Conservation (phyloP, 2,329 filamentous ascomycete species). For the Dryadomyces quercus-mongolicae region DNA sequence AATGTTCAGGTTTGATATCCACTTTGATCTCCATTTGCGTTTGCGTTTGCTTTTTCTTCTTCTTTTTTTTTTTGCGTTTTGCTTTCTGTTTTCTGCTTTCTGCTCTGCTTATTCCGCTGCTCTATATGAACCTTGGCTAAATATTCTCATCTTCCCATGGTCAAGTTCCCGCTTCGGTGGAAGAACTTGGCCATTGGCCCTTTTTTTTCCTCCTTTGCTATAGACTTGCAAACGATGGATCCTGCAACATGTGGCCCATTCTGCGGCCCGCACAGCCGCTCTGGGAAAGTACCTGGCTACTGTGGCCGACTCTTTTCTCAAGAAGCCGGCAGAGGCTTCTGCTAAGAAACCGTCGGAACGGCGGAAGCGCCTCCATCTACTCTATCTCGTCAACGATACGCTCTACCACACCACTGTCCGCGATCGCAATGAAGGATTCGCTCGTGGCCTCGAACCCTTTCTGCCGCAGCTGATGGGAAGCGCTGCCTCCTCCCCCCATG, state of each 20-base stretch:
- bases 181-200: conserved; percentile 9
- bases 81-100: conserved; percentile 12
- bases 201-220: conserved; percentile 5
- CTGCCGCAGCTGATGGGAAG: conserved; percentile 50
- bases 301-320: conserved; percentile 47
- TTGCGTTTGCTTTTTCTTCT: conserved; percentile 10
- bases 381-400: conserved; percentile 70
- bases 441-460: conserved; percentile 41
- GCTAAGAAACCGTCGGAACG: conserved; percentile 28
- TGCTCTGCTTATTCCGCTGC: no score
- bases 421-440: conserved; percentile 36
- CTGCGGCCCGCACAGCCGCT: conserved; percentile 50
- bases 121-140: conserved; percentile 23
- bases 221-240: conserved; percentile 86
- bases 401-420: conserved; percentile 55
- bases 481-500: conserved; percentile 44
- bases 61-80: conserved; percentile 3
- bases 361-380: conserved; percentile 59
- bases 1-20: conserved; percentile 75
- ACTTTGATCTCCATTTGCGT: conserved; percentile 5
- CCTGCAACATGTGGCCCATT: conserved; percentile 57
- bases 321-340: conserved; percentile 14
- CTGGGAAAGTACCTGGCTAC: conserved; percentile 67
- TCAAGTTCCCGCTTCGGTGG: not conserved
- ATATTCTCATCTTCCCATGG: conserved; percentile 17